phyloP scores from a whole-genome alignment of 2,329 filamentous ascomycete species.

The Verticillium albo-atrum region DNA sequence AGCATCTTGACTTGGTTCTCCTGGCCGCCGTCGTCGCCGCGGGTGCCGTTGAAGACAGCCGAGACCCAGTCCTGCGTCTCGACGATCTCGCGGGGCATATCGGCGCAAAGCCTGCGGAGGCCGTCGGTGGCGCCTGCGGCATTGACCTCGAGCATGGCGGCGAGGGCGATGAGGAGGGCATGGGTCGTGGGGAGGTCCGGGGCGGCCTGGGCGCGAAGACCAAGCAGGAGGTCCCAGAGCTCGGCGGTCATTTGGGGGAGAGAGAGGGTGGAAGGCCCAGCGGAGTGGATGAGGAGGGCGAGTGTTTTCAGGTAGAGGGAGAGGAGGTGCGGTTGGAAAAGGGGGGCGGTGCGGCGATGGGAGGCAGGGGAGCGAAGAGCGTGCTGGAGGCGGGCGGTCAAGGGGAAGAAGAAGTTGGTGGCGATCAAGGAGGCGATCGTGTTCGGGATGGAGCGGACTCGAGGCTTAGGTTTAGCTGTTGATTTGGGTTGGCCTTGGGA shows the following conservation, averaged over 20 bases:
- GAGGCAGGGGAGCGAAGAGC: slow-evolving; percentile 38
- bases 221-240: slow-evolving; percentile 76
- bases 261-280: slow-evolving; percentile 71
- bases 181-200: slow-evolving; percentile 65
- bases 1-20: slow-evolving; percentile 77
- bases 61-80: slow-evolving; percentile 87
- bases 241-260: slow-evolving; percentile 79
- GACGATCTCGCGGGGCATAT: slow-evolving; percentile 70
- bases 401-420: slow-evolving; percentile 77
- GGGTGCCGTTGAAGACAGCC: slow-evolving; percentile 62
- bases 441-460: slow-evolving; percentile 62
- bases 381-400: slow-evolving; percentile 75
- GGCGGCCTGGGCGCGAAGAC: slow-evolving; percentile 55
- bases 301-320: slow-evolving; percentile 82
- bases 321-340: slow-evolving; percentile 72
- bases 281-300: slow-evolving; percentile 74
- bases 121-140: slow-evolving; percentile 41
- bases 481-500: slow-evolving; percentile 24
- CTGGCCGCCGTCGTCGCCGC: slow-evolving; percentile 52
- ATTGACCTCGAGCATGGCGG: slow-evolving; percentile 80
- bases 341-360: slow-evolving; percentile 42
- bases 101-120: slow-evolving; percentile 66
- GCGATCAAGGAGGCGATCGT: slow-evolving; percentile 73
- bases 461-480: slow-evolving; percentile 27
- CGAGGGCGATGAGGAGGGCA: slow-evolving; percentile 71